Conservation (phyloP, 78 protist genomes). For the Guillardia theta region DNA sequence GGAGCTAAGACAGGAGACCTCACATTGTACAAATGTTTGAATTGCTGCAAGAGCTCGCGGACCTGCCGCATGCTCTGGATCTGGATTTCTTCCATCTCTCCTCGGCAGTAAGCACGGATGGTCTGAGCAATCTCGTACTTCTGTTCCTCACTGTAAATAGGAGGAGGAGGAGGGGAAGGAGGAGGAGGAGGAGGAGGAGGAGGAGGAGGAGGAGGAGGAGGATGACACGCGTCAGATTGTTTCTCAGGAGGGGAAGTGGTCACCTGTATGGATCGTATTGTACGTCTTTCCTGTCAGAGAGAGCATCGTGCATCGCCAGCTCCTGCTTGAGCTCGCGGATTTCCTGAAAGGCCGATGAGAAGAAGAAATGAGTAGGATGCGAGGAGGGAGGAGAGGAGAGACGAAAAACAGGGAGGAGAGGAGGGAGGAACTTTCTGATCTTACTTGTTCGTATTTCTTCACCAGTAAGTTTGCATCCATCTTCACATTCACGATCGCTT, state of each 20-base stretch:
- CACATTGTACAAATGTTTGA: background rate
- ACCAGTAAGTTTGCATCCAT: slow-evolving; percentile 46
- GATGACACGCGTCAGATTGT: no score
- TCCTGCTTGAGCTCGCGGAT: slow-evolving; percentile 68
- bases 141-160: slow-evolving; percentile 65
- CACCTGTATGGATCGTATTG: slow-evolving; percentile 66
- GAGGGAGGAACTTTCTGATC: no score
- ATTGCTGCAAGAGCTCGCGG: slow-evolving; percentile 45
- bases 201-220: no score
- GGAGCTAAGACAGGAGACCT: no score
- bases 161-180: no score
- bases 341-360: no score
- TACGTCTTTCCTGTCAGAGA: slow-evolving; percentile 24
- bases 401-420: no score
- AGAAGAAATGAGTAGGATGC: no score
- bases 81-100: slow-evolving; percentile 52
- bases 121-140: slow-evolving; percentile 39
- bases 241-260: no score
- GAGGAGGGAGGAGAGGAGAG: no score
- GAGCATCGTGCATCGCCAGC: slow-evolving; percentile 82
- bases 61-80: slow-evolving; percentile 50
- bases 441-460: slow-evolving; percentile 41
- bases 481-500: slow-evolving; percentile 51
- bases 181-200: no score
- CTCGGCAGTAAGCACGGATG: slow-evolving; percentile 22